phyloP scores from a whole-genome alignment of 768 basidiomycete genomes.

The Russula griseocarnosa region DNA sequence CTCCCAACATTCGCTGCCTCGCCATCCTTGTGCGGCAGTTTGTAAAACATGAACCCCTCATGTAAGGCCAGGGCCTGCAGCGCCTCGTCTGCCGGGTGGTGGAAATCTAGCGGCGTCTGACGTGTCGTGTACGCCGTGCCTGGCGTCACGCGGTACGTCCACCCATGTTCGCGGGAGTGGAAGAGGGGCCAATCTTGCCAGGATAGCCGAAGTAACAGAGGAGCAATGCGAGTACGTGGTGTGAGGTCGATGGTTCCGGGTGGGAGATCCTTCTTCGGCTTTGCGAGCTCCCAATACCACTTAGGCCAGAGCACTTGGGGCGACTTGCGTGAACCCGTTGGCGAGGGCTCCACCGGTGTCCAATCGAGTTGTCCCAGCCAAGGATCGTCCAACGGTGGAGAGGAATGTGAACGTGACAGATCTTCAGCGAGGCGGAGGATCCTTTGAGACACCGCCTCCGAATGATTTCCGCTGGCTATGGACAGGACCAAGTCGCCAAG shows the following conservation, averaged over 20 bases:
- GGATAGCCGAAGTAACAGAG: conserved; percentile 77
- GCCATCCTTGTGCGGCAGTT: conserved; percentile 95
- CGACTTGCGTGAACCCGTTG: conserved; percentile 26
- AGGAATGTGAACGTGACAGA: conserved; percentile 29
- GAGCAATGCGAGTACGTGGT: conserved; percentile 74
- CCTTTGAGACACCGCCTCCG: conserved; percentile 34
- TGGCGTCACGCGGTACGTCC: conserved; percentile 75
- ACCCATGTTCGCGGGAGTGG: conserved; percentile 82
- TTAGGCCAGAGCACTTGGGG: conserved; percentile 78
- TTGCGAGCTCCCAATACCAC: conserved; percentile 92
- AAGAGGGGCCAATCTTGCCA: conserved; percentile 88
- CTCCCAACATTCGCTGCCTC: conserved; percentile 93
- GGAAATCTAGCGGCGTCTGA: conserved; percentile 50
- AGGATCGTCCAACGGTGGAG: conserved; percentile 39
- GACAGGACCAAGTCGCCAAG: conserved; percentile 45
- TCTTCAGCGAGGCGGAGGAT: conserved; percentile 44
- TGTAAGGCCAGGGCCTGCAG: conserved; percentile 49
- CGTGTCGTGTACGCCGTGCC: conserved; percentile 45
- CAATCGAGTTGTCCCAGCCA: conserved; percentile 71
- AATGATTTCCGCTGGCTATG: conserved; percentile 45
- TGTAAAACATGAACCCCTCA: conserved; percentile 68
- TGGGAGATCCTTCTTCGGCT: conserved; percentile 60
- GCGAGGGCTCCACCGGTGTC: conserved; percentile 37
- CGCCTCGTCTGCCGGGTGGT: conserved; percentile 55
- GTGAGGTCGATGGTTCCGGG: conserved; percentile 83